A percentile compares a stretch with the other conserved stretches of the same genome.
phyloP scores from a whole-genome alignment of 2,329 filamentous ascomycete species.

The Macrophomina phaseolina region DNA sequence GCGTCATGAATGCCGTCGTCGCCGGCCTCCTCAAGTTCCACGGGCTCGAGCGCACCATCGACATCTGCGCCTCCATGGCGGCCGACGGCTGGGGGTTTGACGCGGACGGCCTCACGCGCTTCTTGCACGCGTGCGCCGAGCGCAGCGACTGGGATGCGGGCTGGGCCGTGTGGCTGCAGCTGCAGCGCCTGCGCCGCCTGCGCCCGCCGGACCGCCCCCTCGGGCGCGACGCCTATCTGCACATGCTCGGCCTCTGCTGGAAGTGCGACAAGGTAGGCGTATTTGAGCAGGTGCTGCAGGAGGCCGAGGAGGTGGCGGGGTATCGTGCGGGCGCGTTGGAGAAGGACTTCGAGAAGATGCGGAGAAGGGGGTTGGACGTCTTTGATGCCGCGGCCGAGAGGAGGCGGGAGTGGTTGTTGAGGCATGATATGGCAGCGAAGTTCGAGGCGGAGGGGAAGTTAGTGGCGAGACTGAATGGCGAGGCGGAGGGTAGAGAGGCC shows the following conservation, averaged over 20 bases:
- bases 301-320: slow-evolving; percentile 6
- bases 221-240: slow-evolving; percentile 11
- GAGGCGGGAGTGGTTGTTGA: background rate
- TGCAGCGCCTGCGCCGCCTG: slow-evolving; percentile 37
- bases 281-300: background rate
- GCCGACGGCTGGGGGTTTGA: slow-evolving; percentile 54
- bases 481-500: background rate
- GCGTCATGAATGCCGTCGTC: slow-evolving; percentile 51
- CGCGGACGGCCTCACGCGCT: slow-evolving; percentile 43
- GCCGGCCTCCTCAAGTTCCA: slow-evolving; percentile 51
- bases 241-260: slow-evolving; percentile 27
- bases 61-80: slow-evolving; percentile 50
- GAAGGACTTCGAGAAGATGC: slow-evolving; percentile 22
- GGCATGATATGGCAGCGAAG: background rate
- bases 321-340: background rate
- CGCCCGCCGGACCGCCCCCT: slow-evolving; percentile 4
- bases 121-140: slow-evolving; percentile 50
- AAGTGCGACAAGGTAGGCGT: slow-evolving; percentile 9
- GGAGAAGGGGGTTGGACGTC: background rate
- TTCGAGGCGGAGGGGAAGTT: slow-evolving; percentile 3
- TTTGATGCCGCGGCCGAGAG: background rate
- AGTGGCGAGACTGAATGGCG: background rate
- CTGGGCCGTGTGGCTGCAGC: slow-evolving; percentile 50
- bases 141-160: slow-evolving; percentile 45
- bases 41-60: slow-evolving; percentile 51